A percentile compares a stretch with the other conserved stretches of the same genome.
phyloP scores from a whole-genome alignment of 345 rosid species.

The Ceriops zippeliana region DNA sequence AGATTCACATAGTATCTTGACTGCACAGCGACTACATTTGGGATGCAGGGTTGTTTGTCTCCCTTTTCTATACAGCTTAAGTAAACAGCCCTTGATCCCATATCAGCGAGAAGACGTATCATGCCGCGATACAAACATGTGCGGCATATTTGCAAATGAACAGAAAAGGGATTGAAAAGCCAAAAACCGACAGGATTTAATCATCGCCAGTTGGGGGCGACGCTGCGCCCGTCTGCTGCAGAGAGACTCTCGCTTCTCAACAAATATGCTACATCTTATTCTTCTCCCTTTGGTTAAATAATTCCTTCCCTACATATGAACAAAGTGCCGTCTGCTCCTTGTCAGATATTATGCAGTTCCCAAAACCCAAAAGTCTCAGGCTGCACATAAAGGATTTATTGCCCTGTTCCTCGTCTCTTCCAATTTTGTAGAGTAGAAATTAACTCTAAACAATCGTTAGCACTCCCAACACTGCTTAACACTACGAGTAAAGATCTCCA shows the following conservation, averaged over 20 bases:
- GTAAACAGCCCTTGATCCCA: slow-evolving; percentile 20
- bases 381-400: slow-evolving; percentile 34
- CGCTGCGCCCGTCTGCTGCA: slow-evolving; percentile 6
- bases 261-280: slow-evolving; percentile 38
- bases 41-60: slow-evolving; percentile 8
- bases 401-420: slow-evolving; percentile 31
- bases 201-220: slow-evolving; percentile 13
- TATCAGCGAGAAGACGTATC: slow-evolving; percentile 10
- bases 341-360: slow-evolving; percentile 33
- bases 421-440: slow-evolving; percentile 47
- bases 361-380: slow-evolving; percentile 45
- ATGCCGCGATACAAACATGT: slow-evolving; percentile 11
- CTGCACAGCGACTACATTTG: neutral
- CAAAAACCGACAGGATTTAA: slow-evolving; percentile 18
- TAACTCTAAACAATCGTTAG: slow-evolving; percentile 22
- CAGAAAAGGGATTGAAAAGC: neutral
- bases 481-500: slow-evolving; percentile 24
- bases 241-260: slow-evolving; percentile 22
- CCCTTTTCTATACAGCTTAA: slow-evolving; percentile 31
- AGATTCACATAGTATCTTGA: slow-evolving; percentile 6
- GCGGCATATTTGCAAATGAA: slow-evolving; percentile 19
- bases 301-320: slow-evolving; percentile 37
- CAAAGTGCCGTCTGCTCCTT: slow-evolving; percentile 36
- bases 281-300: slow-evolving; percentile 25
- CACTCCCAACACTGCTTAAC: slow-evolving; percentile 31